Base-by-base conservation (phyloP, 371 early-diverging fungal species). In the Saksenaea oblongispora region DNA sequence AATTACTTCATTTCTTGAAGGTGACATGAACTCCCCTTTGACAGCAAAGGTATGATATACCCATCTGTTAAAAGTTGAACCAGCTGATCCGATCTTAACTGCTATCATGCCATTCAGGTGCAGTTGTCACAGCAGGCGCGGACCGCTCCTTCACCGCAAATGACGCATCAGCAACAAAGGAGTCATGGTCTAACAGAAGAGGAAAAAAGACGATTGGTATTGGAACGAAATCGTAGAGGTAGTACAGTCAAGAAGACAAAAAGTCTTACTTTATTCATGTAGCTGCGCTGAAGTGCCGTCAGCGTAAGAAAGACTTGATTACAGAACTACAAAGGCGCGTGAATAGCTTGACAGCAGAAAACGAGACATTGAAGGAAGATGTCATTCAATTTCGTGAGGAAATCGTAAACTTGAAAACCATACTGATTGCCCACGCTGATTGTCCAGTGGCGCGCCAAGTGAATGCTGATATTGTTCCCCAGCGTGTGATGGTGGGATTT, bases 161-260 rank as follows among this genome's bases (percentile, higher is more conserved):
- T 17, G 44, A 18, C 3, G 9, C 18, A 5, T 22, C 3, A 10
- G 9, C 10, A 47, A 22, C 14, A 44, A 44, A 8, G 18, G 1
- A 3, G 22, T 47, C 22, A 2, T n/a, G 27, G 22, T 18, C 1
- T 10, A 11, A 22, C 51, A 47, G 78, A 77, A 5, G 80, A 76
- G 1, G 85, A 84, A 31, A 85, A 86, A 37, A 85, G 86, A 64
- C 76, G 88, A 35, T 70, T 71, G 54, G 90, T 92, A 69, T 70
- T 92, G 65, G 92, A 92, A 70, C 84, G 91, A 54, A 92, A 92
- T 72, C 84, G 92, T 18, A 84, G 84, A 81, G 89, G 89, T 87
- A 73, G 55, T 15, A 13, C 8, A 37, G 57, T 42, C 34, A 34
- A 58, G 18, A 18, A 53, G 28, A 24, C 34, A 28, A 5, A 44